Base-by-base conservation (phyloP, 192 early-diverging fungal genomes). In the Coemansia sp. region DNA sequence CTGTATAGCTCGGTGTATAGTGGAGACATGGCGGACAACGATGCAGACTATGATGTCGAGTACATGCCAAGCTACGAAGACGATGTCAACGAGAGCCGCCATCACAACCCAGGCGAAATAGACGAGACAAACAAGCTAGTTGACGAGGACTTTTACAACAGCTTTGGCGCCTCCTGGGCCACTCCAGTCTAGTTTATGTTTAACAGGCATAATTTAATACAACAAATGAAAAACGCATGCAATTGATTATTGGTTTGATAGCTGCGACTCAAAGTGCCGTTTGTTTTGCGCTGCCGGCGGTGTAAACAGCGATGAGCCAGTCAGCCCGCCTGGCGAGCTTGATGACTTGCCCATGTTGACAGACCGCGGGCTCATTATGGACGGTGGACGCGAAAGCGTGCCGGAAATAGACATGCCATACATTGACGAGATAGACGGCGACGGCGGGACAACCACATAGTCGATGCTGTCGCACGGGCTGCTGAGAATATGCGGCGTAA, bases 371-470 rank as follows among this genome's bases (percentile, higher is more conserved):
- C 60, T 73, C 23, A 63, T 26, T 15, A 71, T n/a, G 21, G 72
- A 51, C 47, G 52, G 64, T 55, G 71, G 49, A 50, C 68, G 64
- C 11, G 64, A 38, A 5, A 72, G 59, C 3, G 66, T 49, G 3
- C 62, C 69, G 28, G 60, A 22, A 8, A 52, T 49, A 0, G 73
- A 66, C 23, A 42, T 22, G 52, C 69, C 78, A 38, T 73, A 74
- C 9, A 80, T 48, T 50, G 72, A 80, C 19, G 72, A 62, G 19
- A 73, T 73, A 17, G 78, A 80, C 20, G 78, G 78, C 26, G 78
- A 80, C 46, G 71, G 78, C 38, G 78, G 78, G 22, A 80, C 69
- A 26, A 80, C 70, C 50, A 71, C 72, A 55, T 67, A 80, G 57
- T 80, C 78, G 9, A 50, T 55, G 61, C 78, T 80, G 54, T 63